These are phyloP conservation scores for Penicillium desertorum DNA, from an alignment of 495 filamentous ascomycete species.

Conservation along the genomic window DNA sequence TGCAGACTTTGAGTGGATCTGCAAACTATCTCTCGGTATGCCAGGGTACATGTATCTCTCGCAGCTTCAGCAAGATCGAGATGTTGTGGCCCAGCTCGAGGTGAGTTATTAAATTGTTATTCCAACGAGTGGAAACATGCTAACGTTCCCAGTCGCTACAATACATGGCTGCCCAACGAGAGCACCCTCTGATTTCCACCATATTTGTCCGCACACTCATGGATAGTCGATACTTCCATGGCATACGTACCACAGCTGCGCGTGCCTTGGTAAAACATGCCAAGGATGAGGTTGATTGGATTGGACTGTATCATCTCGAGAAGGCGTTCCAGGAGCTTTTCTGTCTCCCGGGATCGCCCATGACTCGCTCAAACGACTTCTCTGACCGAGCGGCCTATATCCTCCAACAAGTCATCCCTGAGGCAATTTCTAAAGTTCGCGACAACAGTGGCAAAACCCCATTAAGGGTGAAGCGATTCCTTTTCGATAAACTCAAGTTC, in stretches of 20 bases:
- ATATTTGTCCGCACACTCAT: constrained; percentile 85
- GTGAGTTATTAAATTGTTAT: constrained; percentile 33
- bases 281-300: constrained; percentile 65
- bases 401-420: constrained; percentile 76
- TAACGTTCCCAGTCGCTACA: constrained; percentile 51
- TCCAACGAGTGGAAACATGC: background rate
- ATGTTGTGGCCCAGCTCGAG: constrained; percentile 94
- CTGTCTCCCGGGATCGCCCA: constrained; percentile 68
- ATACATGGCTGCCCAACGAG: constrained; percentile 56
- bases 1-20: constrained; percentile 97
- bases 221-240: constrained; percentile 90
- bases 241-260: constrained; percentile 81
- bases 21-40: constrained; percentile 73
- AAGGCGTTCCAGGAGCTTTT: constrained; percentile 85
- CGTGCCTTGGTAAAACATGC: constrained; percentile 72
- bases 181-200: constrained; percentile 76
- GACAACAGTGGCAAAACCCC: constrained; percentile 76
- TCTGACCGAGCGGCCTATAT: constrained; percentile 76
- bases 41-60: constrained; percentile 96
- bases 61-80: constrained; percentile 93
- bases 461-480: constrained; percentile 68
- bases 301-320: constrained; percentile 80
- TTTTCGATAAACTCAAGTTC: constrained; percentile 83
- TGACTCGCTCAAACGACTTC: constrained; percentile 88
- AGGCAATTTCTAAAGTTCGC: constrained; percentile 74